Percentiles rank a stretch among this genome's conserved stretches.
Evolutionary conservation across 495 filamentous ascomycete species (phyloP).

Genomic region (Rhypophila decipiens): DNA sequence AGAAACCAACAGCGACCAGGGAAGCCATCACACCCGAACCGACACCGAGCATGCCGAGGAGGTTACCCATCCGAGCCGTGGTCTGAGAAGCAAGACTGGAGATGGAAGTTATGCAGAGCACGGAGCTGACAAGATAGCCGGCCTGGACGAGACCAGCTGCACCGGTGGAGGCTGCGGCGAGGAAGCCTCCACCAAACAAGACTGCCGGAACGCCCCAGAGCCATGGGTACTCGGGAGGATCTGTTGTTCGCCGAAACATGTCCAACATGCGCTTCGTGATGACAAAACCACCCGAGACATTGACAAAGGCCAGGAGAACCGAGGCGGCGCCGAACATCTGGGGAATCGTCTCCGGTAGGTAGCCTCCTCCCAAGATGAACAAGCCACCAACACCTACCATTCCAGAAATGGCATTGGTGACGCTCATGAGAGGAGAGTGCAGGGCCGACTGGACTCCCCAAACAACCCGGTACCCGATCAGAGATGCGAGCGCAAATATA

Average conservation of each 20-base stretch:
- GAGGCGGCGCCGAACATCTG: slow-evolving; percentile 69
- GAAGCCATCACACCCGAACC: slow-evolving; percentile 71
- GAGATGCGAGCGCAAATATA: slow-evolving; percentile 68
- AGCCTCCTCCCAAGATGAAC: slow-evolving; percentile 74
- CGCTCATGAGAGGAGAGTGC: slow-evolving; percentile 77
- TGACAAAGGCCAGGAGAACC: slow-evolving; percentile 74
- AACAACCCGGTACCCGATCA: slow-evolving; percentile 75
- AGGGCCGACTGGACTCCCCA: slow-evolving; percentile 73
- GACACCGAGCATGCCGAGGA: slow-evolving; percentile 75
- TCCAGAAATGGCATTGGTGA: slow-evolving; percentile 80
- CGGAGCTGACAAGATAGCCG: slow-evolving; percentile 70
- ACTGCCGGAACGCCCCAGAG: slow-evolving; percentile 68
- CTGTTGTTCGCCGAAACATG: slow-evolving; percentile 77
- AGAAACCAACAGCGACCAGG: slow-evolving; percentile 69
- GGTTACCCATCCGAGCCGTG: slow-evolving; percentile 72
- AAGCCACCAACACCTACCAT: slow-evolving; percentile 81
- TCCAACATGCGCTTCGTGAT: slow-evolving; percentile 88
- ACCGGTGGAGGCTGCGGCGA: slow-evolving; percentile 68
- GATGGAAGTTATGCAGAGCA: slow-evolving; percentile 69
- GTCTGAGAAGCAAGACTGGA: slow-evolving; percentile 67
- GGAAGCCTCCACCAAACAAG: slow-evolving; percentile 68
- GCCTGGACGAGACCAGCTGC: slow-evolving; percentile 76
- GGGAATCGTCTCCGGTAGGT: slow-evolving; percentile 66
- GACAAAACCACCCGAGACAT: slow-evolving; percentile 75
- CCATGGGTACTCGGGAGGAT: slow-evolving; percentile 79